Conservation (phyloP, 768 basidiomycete species). For the Boletus sp. region DNA sequence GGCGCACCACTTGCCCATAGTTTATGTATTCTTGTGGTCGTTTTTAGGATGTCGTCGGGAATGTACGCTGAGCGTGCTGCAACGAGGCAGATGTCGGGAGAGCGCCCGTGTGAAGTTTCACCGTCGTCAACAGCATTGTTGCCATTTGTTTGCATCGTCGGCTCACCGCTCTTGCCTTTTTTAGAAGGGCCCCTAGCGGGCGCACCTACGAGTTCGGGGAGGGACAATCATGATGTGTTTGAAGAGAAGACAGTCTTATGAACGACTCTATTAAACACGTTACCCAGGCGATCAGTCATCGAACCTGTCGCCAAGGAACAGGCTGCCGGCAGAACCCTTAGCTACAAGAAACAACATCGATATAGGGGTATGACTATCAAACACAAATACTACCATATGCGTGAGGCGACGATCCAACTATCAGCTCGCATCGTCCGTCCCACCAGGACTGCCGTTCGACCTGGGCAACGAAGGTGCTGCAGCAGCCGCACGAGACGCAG, state of each 20-base stretch:
- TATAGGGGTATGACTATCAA: no score
- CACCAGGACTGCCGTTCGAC: no score
- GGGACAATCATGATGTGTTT: no score
- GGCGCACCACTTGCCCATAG: constrained; percentile 76
- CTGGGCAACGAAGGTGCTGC: background rate
- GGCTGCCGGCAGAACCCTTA: no score
- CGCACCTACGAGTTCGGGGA: background rate
- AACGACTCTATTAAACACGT: no score
- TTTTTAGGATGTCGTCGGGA: constrained; percentile 5
- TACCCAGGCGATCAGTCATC: no score
- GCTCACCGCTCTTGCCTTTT: background rate
- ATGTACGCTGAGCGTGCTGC: background rate
- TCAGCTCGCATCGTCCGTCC: no score
- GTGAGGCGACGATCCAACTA: no score
- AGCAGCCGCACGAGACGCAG: constrained; percentile 24
- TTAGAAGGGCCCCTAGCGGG: background rate
- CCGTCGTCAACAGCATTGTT: constrained; percentile 20
- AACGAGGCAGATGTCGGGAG: constrained; percentile 28
- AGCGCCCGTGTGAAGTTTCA: constrained; percentile 22
- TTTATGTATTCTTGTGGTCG: constrained; percentile 4
- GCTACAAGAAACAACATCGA: no score
- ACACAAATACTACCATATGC: no score
- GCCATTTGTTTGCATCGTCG: constrained; percentile 12
- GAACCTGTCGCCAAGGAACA: no score
- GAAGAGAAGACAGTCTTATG: no score